Evolutionary conservation across 352 stramenopile genomes (phyloP).

Genomic region (Phytophthora melonis): DNA sequence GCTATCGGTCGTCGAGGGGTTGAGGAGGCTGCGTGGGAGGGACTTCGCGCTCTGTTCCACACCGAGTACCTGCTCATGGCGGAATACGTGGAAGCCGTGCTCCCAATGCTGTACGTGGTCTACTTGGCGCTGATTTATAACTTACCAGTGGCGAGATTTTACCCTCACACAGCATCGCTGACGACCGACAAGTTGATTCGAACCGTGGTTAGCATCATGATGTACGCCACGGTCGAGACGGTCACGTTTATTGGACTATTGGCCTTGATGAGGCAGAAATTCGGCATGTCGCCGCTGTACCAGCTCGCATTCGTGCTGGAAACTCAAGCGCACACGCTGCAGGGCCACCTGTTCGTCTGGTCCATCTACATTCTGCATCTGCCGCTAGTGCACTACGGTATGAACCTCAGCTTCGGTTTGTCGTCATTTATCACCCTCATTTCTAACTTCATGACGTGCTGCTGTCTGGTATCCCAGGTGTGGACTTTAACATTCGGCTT

Average conservation of each 20-base stretch:
- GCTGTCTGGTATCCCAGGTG: neutral
- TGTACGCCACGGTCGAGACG: neutral
- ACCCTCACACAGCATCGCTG: neutral
- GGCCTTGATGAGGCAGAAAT: neutral
- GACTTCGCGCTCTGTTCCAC: neutral
- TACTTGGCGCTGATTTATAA: neutral
- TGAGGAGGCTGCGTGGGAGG: neutral
- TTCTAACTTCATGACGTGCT: neutral
- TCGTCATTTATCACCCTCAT: neutral
- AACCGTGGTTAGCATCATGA: neutral
- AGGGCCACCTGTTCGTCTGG: neutral
- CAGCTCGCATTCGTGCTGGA: neutral
- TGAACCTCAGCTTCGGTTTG: neutral
- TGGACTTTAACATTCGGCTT: neutral
- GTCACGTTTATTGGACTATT: neutral
- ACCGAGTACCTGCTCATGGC: neutral
- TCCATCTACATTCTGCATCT: neutral
- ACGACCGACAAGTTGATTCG: neutral
- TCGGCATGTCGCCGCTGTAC: neutral
- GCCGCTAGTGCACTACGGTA: neutral
- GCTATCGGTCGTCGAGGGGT: neutral
- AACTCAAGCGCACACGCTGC: neutral
- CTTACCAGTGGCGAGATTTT: neutral
- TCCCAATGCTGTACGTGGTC: neutral
- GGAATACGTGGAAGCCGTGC: neutral